Percentiles rank a stretch among this genome's conserved stretches.
Evolutionary conservation across 345 rosid species (phyloP).

Genomic region (Durio zibethinus): DNA sequence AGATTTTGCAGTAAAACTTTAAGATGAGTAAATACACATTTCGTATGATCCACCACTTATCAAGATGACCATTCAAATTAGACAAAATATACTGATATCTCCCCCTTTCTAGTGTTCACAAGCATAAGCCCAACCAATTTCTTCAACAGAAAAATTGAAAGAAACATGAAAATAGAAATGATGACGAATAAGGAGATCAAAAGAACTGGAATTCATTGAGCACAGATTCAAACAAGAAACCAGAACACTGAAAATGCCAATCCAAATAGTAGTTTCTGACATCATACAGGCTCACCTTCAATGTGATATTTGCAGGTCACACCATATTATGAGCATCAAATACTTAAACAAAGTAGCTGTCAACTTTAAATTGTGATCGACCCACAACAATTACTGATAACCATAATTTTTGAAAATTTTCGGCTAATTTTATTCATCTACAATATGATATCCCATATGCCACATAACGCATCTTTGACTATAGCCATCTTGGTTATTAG

Average conservation of each 20-base stretch:
- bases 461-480: neutral
- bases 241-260: neutral
- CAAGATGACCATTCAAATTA: neutral
- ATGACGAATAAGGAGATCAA: neutral
- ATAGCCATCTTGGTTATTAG: neutral
- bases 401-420: neutral
- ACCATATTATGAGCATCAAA: neutral
- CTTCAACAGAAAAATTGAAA: neutral
- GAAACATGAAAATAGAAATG: neutral
- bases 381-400: neutral
- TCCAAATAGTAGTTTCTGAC: neutral
- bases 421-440: neutral
- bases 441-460: neutral
- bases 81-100: neutral
- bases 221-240: neutral
- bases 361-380: neutral
- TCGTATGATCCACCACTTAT: neutral
- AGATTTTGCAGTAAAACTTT: neutral
- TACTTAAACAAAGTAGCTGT: neutral
- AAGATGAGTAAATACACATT: neutral
- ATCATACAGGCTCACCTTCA: neutral
- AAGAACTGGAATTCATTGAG: neutral
- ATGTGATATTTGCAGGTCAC: neutral
- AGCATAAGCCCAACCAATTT: neutral
- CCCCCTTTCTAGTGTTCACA: neutral